A percentile compares a stretch with the other conserved stretches of the same genome.
Evolutionary conservation across 129 eudicot species (phyloP).

Genomic region (Artemisia tridentata): DNA sequence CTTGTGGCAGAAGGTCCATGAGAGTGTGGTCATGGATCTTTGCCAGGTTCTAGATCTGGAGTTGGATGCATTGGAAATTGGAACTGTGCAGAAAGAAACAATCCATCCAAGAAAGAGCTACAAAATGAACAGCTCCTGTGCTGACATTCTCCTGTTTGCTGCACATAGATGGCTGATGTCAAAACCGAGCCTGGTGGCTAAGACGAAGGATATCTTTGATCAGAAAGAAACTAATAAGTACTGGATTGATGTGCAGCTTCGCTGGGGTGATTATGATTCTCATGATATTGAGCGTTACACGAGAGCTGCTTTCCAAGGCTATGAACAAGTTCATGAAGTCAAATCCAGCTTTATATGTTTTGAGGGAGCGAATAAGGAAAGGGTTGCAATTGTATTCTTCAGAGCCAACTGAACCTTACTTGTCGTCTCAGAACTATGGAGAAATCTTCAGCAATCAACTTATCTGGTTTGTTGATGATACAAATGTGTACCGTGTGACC

Average conservation of each 20-base stretch:
- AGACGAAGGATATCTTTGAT: slow-evolving; percentile 91
- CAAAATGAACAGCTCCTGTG: slow-evolving; percentile 98
- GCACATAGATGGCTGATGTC: too few species aligned
- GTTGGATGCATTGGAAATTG: slow-evolving; percentile 67
- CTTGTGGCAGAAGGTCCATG: too few species aligned
- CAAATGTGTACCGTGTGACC: slow-evolving; percentile 98
- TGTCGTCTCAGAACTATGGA: slow-evolving; percentile 97
- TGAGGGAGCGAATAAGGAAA: slow-evolving; percentile 89
- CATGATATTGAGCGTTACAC: slow-evolving; percentile 95
- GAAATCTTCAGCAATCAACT: slow-evolving; percentile 98
- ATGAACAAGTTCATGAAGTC: slow-evolving; percentile 99
- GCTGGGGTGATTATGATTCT: slow-evolving; percentile 98
- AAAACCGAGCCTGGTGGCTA: slow-evolving; percentile 28
- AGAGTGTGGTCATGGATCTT: too few species aligned
- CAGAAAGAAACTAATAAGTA: slow-evolving; percentile 95
- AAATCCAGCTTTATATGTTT: slow-evolving; percentile 90
- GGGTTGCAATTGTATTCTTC: slow-evolving; percentile 95
- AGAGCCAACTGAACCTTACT: slow-evolving; percentile 96
- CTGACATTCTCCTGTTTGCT: slow-evolving; percentile 69
- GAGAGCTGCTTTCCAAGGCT: slow-evolving; percentile 90
- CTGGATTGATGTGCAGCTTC: slow-evolving; percentile 96
- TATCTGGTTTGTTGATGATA: slow-evolving; percentile 99
- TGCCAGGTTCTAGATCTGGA: too few species aligned
- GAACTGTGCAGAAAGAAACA: slow-evolving; percentile 94
- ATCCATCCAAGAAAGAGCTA: slow-evolving; percentile 96